Base-by-base conservation (phyloP, 805 yeast species). In the Teunomyces kruisii region DNA sequence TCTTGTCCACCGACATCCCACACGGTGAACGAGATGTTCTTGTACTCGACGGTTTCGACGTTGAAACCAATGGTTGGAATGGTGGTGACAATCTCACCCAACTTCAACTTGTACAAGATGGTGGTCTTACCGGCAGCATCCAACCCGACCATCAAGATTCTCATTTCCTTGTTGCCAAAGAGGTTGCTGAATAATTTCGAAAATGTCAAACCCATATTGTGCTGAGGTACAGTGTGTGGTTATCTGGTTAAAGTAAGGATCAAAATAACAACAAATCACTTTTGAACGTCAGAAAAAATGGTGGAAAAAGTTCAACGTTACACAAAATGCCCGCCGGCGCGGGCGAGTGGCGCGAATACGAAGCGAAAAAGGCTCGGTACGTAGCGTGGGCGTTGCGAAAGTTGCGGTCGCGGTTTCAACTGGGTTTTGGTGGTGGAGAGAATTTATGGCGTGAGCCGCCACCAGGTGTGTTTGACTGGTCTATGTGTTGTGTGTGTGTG, bases 1-100 rank as follows among this genome's bases (percentile, higher is more conserved):
- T 68, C 72, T 52, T 68, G 74, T 59, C 74, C 74, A 62, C 74
- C 74, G 45, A 67, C 72, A 55, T 68, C 74, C 74, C 74, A 68
- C 40, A 68, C 74, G 38, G 74, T 67, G 56, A 68, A 68, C 30
- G 72, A 63, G 52, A 68, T 67, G 62, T 68, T 68, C 60, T 68
- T 68, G 61, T 68, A 67, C 49, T 68, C 72, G 38, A 68, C 74
- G 41, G 74, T 68, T 51, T 68, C 74, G 39, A 68, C 74, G 59
- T 68, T 68, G 62, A 68, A 68, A 13, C 74, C 74, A 50, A 68
- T 68, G 47, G 74, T 68, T 38, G 74, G 74, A 49, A 68, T 68
- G 37, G 74, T 68, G 56, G 72, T 68, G 52, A 68, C 73, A 42
- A 68, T 68, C 49, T 68, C 73, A 12, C 74, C 74, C 43, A 68